phyloP scores from a whole-genome alignment of 306 rosid genomes.

The Rubus parviflorus region DNA sequence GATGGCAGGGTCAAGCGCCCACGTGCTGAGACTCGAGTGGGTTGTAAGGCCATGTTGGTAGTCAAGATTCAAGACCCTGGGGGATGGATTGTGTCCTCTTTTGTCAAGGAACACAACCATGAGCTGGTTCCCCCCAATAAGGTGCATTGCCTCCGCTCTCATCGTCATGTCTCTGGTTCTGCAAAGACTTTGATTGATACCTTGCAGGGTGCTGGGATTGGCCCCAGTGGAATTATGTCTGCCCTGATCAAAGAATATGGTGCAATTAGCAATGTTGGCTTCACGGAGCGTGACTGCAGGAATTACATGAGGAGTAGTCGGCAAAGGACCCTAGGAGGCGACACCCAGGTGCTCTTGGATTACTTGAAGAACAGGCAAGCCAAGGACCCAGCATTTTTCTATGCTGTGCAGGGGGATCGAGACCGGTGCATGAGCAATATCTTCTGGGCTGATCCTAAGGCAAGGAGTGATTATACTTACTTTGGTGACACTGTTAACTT shows the following conservation, averaged over 20 bases:
- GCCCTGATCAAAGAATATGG: constrained; percentile 40
- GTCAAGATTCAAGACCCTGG: constrained; percentile 51
- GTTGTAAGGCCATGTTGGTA: constrained; percentile 49
- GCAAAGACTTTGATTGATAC: constrained; percentile 39
- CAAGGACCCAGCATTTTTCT: constrained; percentile 31
- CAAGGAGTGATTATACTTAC: constrained; percentile 34
- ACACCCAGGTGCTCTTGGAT: constrained; percentile 31
- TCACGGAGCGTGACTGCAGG: constrained; percentile 40
- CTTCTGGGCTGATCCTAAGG: constrained; percentile 38
- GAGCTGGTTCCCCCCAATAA: constrained; percentile 38
- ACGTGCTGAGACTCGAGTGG: constrained; percentile 47
- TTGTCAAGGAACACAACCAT: constrained; percentile 40
- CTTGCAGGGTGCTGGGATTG: constrained; percentile 45
- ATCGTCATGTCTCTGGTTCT: constrained; percentile 37
- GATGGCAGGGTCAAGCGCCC: constrained; percentile 46
- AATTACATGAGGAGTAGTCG: constrained; percentile 40
- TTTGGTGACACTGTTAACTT: constrained; percentile 41
- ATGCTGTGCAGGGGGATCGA: constrained; percentile 37
- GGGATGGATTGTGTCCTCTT: constrained; percentile 37
- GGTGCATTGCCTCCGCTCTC: constrained; percentile 40
- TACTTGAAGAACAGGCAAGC: constrained; percentile 38
- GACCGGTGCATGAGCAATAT: constrained; percentile 37
- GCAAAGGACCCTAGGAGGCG: constrained; percentile 40
- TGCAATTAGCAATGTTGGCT: constrained; percentile 35
- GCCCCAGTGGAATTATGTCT: constrained; percentile 43